phyloP scores from a whole-genome alignment of 768 basidiomycete species.

The Hygrocybe punicea region DNA sequence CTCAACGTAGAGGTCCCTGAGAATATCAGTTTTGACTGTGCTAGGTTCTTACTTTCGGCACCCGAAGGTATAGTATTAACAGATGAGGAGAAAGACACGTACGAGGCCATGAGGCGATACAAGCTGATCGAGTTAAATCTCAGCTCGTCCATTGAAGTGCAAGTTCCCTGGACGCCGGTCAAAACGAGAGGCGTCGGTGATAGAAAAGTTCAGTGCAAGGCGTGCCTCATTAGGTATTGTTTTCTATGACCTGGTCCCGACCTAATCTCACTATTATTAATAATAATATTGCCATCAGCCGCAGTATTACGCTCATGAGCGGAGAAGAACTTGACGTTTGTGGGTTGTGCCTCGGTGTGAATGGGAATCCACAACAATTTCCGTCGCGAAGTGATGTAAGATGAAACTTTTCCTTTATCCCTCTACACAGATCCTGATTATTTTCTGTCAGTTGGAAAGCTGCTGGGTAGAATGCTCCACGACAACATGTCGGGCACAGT shows the following conservation, averaged over 20 bases:
- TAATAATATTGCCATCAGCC: slow-evolving; percentile 6
- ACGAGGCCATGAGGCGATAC: slow-evolving; percentile 26
- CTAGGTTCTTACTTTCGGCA: slow-evolving; percentile 20
- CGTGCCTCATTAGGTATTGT: slow-evolving; percentile 16
- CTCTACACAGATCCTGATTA: not conserved
- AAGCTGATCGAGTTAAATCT: slow-evolving; percentile 28
- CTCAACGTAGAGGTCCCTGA: slow-evolving; percentile 24
- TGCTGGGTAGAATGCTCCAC: slow-evolving; percentile 28
- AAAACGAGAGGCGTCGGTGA: slow-evolving; percentile 27
- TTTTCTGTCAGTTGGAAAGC: slow-evolving; percentile 13
- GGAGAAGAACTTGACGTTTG: slow-evolving; percentile 12
- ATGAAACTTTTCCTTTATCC: not conserved
- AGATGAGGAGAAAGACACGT: slow-evolving; percentile 13
- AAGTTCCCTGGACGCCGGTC: slow-evolving; percentile 23
- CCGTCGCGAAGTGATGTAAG: slow-evolving; percentile 11
- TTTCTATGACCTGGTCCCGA: not conserved
- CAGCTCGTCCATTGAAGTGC: slow-evolving; percentile 16
- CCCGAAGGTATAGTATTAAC: slow-evolving; percentile 19
- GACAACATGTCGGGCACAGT: slow-evolving; percentile 23
- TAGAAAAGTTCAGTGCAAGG: slow-evolving; percentile 18
- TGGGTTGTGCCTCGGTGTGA: slow-evolving; percentile 14
- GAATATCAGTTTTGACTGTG: slow-evolving; percentile 28
- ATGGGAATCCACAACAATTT: not conserved
- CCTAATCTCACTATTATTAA: not conserved
- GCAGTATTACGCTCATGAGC: slow-evolving; percentile 27